Conservation (phyloP, 192 early-diverging fungal genomes). For the Coemansia sp. region DNA sequence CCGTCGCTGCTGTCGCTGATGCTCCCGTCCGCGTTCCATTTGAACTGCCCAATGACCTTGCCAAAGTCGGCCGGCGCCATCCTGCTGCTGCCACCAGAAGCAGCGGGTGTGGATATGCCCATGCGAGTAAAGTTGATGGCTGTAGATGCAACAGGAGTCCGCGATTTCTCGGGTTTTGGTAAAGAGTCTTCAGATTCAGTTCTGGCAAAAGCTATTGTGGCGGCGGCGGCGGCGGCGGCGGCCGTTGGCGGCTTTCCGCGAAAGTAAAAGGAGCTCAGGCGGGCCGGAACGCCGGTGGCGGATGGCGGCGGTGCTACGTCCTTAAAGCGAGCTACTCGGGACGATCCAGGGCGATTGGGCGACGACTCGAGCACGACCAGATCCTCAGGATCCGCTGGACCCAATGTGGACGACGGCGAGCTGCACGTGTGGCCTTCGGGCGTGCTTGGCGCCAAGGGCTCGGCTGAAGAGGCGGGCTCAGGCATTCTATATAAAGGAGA, state of each 20-base stretch:
- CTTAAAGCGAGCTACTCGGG: background rate
- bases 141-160: background rate
- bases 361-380: slow-evolving; percentile 50
- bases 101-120: background rate
- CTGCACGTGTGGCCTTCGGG: slow-evolving; percentile 12
- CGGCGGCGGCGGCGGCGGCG: background rate
- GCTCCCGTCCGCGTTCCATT: background rate
- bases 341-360: slow-evolving; percentile 34
- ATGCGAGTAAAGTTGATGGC: background rate
- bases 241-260: slow-evolving; percentile 4
- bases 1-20: background rate
- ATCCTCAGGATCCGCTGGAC: slow-evolving; percentile 11
- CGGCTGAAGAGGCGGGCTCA: background rate
- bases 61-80: slow-evolving; percentile 8
- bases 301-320: background rate
- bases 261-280: slow-evolving; percentile 40
- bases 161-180: background rate
- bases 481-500: slow-evolving; percentile 19
- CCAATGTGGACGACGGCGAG: slow-evolving; percentile 35
- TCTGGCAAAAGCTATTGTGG: too few relatives aligned
- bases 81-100: background rate
- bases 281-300: background rate
- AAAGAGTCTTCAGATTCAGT: too few relatives aligned
- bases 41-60: slow-evolving; percentile 10
- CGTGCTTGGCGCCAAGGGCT: slow-evolving; percentile 27